Percentiles rank a stretch among this genome's conserved stretches.
phyloP scores from a whole-genome alignment of 441 rosid species.

The Brassica hybrid region DNA sequence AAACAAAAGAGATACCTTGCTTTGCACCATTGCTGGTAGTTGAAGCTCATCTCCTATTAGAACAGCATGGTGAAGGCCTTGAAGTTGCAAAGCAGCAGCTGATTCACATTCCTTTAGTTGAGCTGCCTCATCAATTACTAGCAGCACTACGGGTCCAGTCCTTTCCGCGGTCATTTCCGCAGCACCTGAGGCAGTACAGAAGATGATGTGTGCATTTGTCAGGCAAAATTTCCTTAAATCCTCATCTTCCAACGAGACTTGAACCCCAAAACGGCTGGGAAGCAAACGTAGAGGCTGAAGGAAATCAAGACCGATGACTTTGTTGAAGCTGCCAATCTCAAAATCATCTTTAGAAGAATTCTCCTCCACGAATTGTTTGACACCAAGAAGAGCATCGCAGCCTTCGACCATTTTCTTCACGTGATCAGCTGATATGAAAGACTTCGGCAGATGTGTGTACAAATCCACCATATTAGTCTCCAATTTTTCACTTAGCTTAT shows the following conservation, averaged over 20 bases:
- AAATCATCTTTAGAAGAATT: not conserved
- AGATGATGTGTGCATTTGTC: not conserved
- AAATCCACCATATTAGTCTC: not conserved
- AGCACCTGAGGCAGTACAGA: not conserved
- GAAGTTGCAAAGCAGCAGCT: not conserved
- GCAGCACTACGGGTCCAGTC: not conserved
- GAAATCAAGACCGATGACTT: not conserved
- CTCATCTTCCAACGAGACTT: not conserved
- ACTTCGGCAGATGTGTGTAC: constrained; percentile 4
- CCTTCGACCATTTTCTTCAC: not conserved
- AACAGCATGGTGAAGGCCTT: constrained; percentile 3
- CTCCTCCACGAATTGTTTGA: not conserved
- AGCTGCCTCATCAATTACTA: constrained; percentile 1
- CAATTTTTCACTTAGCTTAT: not conserved
- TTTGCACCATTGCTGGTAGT: constrained; percentile 6
- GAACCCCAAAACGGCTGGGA: not conserved
- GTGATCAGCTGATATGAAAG: not conserved
- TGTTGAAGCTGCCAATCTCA: not conserved
- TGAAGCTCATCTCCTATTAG: constrained; percentile 1
- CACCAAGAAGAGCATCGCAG: not conserved
- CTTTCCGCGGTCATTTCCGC: not conserved
- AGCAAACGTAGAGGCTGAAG: not conserved
- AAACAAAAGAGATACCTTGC: not conserved
- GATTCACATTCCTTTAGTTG: not conserved
- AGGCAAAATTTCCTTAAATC: not conserved